Conservation (phyloP, 371 early-diverging fungal genomes). For the Capniomyces stellatus region DNA sequence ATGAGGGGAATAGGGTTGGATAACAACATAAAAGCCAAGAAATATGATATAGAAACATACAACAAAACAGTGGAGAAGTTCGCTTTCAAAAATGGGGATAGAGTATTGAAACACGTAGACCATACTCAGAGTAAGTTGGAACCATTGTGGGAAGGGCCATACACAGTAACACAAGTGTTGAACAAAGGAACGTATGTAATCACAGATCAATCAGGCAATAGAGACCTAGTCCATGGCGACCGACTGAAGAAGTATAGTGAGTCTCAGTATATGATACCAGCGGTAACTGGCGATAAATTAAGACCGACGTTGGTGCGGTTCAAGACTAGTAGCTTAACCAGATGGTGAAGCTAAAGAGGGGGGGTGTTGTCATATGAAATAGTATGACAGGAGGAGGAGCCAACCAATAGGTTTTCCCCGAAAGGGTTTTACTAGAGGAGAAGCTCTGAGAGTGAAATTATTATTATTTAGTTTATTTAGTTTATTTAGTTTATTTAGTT, state of each 20-base stretch:
- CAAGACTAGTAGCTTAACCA: no score
- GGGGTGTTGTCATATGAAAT: no score
- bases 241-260: not conserved
- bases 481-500: no score
- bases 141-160: not conserved
- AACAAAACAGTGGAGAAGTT: not conserved
- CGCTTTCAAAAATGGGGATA: not conserved
- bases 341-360: no score
- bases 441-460: no score
- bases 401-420: no score
- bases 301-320: no score
- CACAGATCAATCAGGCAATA: not conserved
- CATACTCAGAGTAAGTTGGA: not conserved
- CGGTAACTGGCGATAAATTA: no score
- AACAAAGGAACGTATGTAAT: not conserved
- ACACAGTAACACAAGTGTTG: not conserved
- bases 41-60: not conserved
- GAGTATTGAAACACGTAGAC: not conserved
- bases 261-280: not conserved
- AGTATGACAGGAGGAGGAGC: no score
- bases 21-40: not conserved
- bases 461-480: no score
- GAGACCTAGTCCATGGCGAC: constrained; percentile 1
- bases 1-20: not conserved
- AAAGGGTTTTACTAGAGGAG: no score